Base-by-base conservation (phyloP, 2,329 filamentous ascomycete genomes). In the Teratosphaeria epicoccoides region DNA sequence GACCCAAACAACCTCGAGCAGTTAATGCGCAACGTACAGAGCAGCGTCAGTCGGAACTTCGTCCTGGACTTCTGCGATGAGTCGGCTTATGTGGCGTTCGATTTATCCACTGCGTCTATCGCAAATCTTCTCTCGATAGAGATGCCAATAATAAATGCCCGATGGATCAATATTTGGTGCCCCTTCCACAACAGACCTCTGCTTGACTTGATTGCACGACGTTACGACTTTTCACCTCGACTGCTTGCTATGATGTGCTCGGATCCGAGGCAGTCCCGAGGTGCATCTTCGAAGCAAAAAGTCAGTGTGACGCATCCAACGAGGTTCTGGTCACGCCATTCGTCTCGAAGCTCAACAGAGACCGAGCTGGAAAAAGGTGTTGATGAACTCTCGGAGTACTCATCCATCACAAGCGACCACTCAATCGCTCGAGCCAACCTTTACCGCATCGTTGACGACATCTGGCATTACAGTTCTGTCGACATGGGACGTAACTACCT, bases 161-260 rank as follows among this genome's bases (percentile, higher is more conserved):
- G 84, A 66, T 89, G 85, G 85, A 87, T 88, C 58, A 87, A 88
- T 56, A 76, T 89, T 24, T 89, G 84, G 82, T 75, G 79, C 46
- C 84, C 84, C 0, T 78, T 80, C 59, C 66, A 68, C 17, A 83
- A 88, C 59, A 72, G 70, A 29, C 71, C 77, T 2, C 62, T 77
- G 9, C 73, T 88, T 44, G 71, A 73, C 57, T 69, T 74, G 17
- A 73, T 88, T 23, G 82, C 79, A 14, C 70, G 71, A 29, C 73
- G 78, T 47, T 89, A 88, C 63, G 78, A 79, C 45, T 84, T 89
- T 58, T 87, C 85, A 0, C 78, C 79, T 24, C 75, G 85, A 49
- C 70, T 88, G 12, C 73, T 78, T 17, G 79, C 77, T 5, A 72
- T 88, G 61, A 83, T 87, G 73, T 74, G 73, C 53, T 79, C 79